A percentile compares a stretch with the other conserved stretches of the same genome.
Conservation (phyloP, 257 asterid species). For the Salvia miltiorrhiza region DNA sequence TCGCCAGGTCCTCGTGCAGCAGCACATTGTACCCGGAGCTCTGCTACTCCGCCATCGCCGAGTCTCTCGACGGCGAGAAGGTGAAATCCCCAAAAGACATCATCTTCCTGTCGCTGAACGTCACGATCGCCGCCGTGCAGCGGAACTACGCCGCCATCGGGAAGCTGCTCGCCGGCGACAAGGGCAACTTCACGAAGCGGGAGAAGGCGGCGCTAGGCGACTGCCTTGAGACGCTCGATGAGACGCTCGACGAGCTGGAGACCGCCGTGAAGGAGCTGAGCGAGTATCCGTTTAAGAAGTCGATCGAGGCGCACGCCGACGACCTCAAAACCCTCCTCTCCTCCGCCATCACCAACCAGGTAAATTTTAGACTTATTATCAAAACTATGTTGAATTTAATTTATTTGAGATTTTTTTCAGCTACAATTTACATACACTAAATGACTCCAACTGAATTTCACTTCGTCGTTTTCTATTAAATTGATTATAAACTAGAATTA, state of each 20-base stretch:
- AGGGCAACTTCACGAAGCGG: constrained; percentile 33
- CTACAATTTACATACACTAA: too few relatives aligned
- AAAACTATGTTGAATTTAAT: too few relatives aligned
- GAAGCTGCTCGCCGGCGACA: constrained; percentile 28
- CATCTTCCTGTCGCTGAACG: constrained; percentile 43
- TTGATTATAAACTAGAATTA: too few relatives aligned
- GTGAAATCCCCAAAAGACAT: constrained; percentile 46
- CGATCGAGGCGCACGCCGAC: constrained; percentile 57
- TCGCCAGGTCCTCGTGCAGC: constrained; percentile 42
- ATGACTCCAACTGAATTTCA: too few relatives aligned
- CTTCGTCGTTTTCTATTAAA: too few relatives aligned
- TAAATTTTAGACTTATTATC: neutral
- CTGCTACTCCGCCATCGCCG: constrained; percentile 53
- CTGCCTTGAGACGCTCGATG: constrained; percentile 58
- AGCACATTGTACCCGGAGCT: constrained; percentile 56
- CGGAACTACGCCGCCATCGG: constrained; percentile 34
- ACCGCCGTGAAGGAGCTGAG: constrained; percentile 43
- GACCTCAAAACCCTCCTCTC: constrained; percentile 72
- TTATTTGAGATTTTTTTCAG: too few relatives aligned
- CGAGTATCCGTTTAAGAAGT: constrained; percentile 50
- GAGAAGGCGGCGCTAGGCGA: constrained; percentile 65
- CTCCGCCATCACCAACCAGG: constrained; percentile 76
- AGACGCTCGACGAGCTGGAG: constrained; percentile 65
- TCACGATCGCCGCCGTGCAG: constrained; percentile 35
- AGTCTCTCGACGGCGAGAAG: constrained; percentile 29